These are phyloP conservation scores for Bolboschoenus planiculmis DNA, from an alignment of 176 grass and related monocot genomes.

Conservation along the genomic window DNA sequence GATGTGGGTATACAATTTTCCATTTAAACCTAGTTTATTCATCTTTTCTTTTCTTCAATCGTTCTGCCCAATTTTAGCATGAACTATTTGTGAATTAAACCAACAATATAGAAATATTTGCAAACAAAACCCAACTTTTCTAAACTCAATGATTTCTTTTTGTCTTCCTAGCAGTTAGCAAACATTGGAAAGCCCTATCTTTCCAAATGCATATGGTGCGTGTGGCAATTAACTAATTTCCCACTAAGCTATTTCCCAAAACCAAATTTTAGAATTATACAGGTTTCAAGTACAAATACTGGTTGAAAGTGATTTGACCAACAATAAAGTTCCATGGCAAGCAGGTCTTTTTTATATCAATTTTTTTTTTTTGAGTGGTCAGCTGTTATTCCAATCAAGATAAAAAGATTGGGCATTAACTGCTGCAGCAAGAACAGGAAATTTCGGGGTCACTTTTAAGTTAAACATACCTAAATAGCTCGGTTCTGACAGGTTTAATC, in stretches of 20 bases:
- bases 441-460: not conserved
- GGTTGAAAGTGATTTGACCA: not conserved
- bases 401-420: not conserved
- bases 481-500: conserved; percentile 76
- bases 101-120: not conserved
- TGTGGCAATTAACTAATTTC: not conserved
- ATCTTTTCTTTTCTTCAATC: not conserved
- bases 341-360: not conserved
- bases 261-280: not conserved
- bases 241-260: not conserved
- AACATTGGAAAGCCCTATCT: not conserved
- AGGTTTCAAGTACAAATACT: not conserved
- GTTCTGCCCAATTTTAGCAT: not conserved
- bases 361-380: not conserved
- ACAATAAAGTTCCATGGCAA: not conserved
- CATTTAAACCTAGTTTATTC: not conserved
- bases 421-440: not conserved
- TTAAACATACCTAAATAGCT: conserved; percentile 57
- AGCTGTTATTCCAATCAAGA: not conserved
- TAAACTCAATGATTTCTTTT: not conserved
- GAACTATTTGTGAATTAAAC: not conserved
- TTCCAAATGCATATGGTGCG: not conserved
- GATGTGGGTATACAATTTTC: not conserved
- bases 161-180: not conserved
- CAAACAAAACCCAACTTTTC: not conserved